Conservation (phyloP, 2,329 filamentous ascomycete genomes). For the Exophiala bonariae region DNA sequence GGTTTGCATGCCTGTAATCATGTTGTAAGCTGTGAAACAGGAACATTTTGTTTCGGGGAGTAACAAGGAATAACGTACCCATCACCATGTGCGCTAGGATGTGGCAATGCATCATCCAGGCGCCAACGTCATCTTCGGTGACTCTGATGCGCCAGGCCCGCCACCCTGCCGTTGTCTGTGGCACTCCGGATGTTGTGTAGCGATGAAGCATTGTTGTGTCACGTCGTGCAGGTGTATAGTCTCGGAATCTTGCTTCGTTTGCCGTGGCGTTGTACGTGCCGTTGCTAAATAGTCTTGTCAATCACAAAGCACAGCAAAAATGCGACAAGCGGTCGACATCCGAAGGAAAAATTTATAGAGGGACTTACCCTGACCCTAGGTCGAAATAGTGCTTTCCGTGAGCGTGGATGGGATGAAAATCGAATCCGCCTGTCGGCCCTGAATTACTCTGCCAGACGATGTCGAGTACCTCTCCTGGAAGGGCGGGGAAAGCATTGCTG, state of each 20-base stretch:
- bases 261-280: constrained; percentile 45
- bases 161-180: constrained; percentile 55
- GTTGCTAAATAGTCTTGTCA: constrained; percentile 23
- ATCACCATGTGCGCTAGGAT: constrained; percentile 50
- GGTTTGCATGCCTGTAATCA: constrained; percentile 25
- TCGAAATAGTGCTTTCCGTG: constrained; percentile 50
- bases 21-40: too few species aligned
- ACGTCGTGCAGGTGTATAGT: constrained; percentile 41
- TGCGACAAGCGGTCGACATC: background rate
- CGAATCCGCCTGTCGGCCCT: constrained; percentile 32
- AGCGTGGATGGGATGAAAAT: constrained; percentile 48
- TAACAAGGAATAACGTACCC: constrained; percentile 39
- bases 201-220: constrained; percentile 58
- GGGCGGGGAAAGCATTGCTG: constrained; percentile 39
- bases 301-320: too few species aligned
- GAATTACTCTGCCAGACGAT: constrained; percentile 44
- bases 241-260: constrained; percentile 40
- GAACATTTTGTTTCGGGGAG: background rate
- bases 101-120: constrained; percentile 54
- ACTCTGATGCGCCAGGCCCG: constrained; percentile 61
- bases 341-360: background rate
- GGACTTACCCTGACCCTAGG: constrained; percentile 40
- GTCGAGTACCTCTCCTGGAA: constrained; percentile 45
- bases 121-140: constrained; percentile 44
- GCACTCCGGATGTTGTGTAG: constrained; percentile 46